Base-by-base conservation (phyloP, 78 protist genomes). In the Goniomonas avonlea region DNA sequence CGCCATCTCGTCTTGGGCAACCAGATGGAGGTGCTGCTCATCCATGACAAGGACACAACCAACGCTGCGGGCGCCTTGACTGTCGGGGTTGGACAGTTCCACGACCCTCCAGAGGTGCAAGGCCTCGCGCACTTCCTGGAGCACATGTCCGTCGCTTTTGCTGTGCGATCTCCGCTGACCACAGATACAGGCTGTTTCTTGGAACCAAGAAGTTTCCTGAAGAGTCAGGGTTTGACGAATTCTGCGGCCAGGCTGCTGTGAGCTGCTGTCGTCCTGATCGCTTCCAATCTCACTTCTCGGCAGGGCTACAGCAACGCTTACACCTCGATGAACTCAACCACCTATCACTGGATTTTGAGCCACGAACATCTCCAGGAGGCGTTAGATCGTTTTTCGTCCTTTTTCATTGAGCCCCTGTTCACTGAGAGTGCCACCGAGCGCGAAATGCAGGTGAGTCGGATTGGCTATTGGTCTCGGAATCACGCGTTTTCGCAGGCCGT, bases 91-190 rank as follows among this genome's bases (percentile, higher is more conserved):
- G 92, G 92, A 21, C 53, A 73, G 43, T 76, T 82, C 37, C 9
- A 53, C 40, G 92, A 89, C 69, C 92, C 92, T 2, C 53, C 27
- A 3, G 77, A 81, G 3, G 58, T 84, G 21, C 89, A 79, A 3
- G 94, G 94, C 0, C 50, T 91, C 17, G 91, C 91, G 2, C 94
- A 86, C 78, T 82, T 90, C 47, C 53, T 29, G 38, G 77, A 90
- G 76, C 94, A 90, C 81, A 87, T 91, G 92, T n/a, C n/a, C n/a
- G n/a, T n/a, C n/a, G n/a, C 50, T 45, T 45, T 45, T 45, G 25
- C 50, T 45, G 50, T 9, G 50, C 50, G 13, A 45, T 45, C n/a
- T n/a, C n/a, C n/a, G n/a, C n/a, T n/a, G n/a, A n/a, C n/a, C n/a
- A n/a, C n/a, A n/a, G n/a, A n/a, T n/a, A n/a, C n/a, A n/a, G n/a